Conservation (phyloP, 768 basidiomycete species). For the Xerocomus spinulosus region DNA sequence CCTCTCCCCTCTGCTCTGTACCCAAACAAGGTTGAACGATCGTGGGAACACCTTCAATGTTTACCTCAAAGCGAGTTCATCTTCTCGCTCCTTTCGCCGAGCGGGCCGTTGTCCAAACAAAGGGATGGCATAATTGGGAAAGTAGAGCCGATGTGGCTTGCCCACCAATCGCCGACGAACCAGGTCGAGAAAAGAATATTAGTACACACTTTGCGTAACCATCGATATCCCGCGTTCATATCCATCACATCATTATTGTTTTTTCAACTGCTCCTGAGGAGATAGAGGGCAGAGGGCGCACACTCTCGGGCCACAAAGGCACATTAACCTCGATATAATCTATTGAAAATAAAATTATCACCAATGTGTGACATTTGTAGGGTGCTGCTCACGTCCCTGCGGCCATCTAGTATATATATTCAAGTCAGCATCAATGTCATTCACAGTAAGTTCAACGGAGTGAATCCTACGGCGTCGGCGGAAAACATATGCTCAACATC, state of each 20-base stretch:
- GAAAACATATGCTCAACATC: not conserved
- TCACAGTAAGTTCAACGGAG: slow-evolving; percentile 5
- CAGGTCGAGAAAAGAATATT: not conserved
- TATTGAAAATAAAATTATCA: not conserved
- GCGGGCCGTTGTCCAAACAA: slow-evolving; percentile 1
- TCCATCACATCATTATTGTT: slow-evolving; percentile 46
- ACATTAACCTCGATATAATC: slow-evolving; percentile 10
- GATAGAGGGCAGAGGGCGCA: slow-evolving; percentile 11
- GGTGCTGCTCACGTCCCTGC: slow-evolving; percentile 8
- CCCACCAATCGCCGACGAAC: slow-evolving; percentile 12
- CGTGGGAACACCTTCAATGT: not conserved
- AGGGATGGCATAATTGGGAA: slow-evolving; percentile 7
- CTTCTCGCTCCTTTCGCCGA: not conserved
- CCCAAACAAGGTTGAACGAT: not conserved
- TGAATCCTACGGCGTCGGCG: not conserved
- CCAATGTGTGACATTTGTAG: slow-evolving; percentile 6
- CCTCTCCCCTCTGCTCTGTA: not conserved
- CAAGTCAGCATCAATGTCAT: slow-evolving; percentile 11
- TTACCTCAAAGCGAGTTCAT: not conserved
- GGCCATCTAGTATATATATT: too few relatives aligned
- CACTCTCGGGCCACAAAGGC: slow-evolving; percentile 9
- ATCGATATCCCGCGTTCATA: slow-evolving; percentile 29
- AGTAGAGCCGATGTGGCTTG: slow-evolving; percentile 3
- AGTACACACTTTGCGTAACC: slow-evolving; percentile 6
- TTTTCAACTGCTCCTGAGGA: slow-evolving; percentile 28